Base-by-base conservation (phyloP, 345 rosid species). In the Gossypium stocksii region DNA sequence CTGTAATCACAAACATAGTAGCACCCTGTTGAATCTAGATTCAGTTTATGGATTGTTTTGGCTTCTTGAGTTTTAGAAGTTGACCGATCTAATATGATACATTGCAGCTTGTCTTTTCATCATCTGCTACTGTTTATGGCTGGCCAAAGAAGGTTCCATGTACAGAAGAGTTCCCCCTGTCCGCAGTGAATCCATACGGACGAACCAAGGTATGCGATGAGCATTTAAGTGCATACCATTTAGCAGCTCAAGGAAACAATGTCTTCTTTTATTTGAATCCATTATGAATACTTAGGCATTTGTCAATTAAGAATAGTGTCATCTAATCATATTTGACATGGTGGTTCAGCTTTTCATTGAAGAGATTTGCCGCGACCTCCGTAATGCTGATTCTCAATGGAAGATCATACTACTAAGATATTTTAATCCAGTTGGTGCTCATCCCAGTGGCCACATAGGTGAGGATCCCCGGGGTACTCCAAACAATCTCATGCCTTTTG, bases 111-210 rank as follows among this genome's bases (percentile, higher is more conserved):
- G 98, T 96, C 2, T 96, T 96, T 86, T 96, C 99, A 51, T 96
- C 99, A 7, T 96, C 99, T 23, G 99, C 99, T 44, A 93, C 99
- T 75, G 99, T 96, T 57, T 96, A 96, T 83, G 99, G 99, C 45
- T 89, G 97, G 89, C 99, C 99, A 61, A 89, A 96, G 86, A 88
- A 83, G 84, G 97, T 91, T 53, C 99, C 99, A 10, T 91, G 98
- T 74, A 96, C 99, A 61, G 99, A 96, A 76, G 93, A 91, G 77
- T 93, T 85, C 38, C 86, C 97, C 1, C 70, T 89, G 19, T 81
- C 73, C 62, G 99, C 97, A 49, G 69, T 74, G 79, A 96, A 90
- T 72, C 99, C 99, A 72, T 96, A 96, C 78, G 98, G 93, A 71
- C 84, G 94, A 66, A 96, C 97, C 63, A 96, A 96, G 98, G 99